Percentiles rank a stretch among this genome's conserved stretches.
phyloP scores from a whole-genome alignment of 768 basidiomycete genomes.

The Stropharia rugosoannulata region DNA sequence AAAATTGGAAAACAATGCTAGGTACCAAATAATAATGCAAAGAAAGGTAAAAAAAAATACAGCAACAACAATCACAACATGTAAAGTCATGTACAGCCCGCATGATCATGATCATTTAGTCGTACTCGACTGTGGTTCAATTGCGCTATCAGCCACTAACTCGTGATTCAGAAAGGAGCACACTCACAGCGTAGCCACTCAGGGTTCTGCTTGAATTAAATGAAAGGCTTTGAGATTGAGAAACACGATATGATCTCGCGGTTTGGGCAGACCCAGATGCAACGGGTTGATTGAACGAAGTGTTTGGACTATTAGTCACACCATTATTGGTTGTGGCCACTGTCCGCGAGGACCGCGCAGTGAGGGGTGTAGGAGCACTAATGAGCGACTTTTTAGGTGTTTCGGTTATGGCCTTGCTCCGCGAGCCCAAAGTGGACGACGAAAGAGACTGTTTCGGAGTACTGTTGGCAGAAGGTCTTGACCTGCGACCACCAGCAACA shows the following conservation, averaged over 20 bases:
- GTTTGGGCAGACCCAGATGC: constrained; percentile 58
- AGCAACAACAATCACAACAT: constrained; percentile 24
- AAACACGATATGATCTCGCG: constrained; percentile 65
- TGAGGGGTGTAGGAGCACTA: constrained; percentile 84
- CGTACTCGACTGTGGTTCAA: constrained; percentile 32
- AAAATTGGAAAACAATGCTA: constrained; percentile 31
- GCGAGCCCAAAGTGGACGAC: constrained; percentile 54
- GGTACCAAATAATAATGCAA: constrained; percentile 30
- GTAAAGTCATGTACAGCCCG: constrained; percentile 11
- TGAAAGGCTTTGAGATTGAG: constrained; percentile 69
- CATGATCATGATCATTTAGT: constrained; percentile 33
- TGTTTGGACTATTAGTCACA: constrained; percentile 58
- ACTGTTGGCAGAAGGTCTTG: constrained; percentile 39
- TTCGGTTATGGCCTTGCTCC: constrained; percentile 53
- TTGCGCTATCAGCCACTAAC: constrained; percentile 7
- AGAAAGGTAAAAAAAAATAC: constrained; percentile 30
- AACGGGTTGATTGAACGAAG: constrained; percentile 52
- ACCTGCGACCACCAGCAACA: constrained; percentile 64
- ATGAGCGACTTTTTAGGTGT: constrained; percentile 91
- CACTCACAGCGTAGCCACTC: constrained; percentile 69
- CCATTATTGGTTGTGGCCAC: constrained; percentile 40
- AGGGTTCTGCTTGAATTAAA: constrained; percentile 77
- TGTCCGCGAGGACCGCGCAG: constrained; percentile 70
- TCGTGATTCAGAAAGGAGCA: constrained; percentile 13
- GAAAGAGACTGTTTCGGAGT: constrained; percentile 57